A percentile compares a stretch with the other conserved stretches of the same genome.
Evolutionary conservation across 169 alveolate species (phyloP).

Genomic region (Cryptosporidium canis): DNA sequence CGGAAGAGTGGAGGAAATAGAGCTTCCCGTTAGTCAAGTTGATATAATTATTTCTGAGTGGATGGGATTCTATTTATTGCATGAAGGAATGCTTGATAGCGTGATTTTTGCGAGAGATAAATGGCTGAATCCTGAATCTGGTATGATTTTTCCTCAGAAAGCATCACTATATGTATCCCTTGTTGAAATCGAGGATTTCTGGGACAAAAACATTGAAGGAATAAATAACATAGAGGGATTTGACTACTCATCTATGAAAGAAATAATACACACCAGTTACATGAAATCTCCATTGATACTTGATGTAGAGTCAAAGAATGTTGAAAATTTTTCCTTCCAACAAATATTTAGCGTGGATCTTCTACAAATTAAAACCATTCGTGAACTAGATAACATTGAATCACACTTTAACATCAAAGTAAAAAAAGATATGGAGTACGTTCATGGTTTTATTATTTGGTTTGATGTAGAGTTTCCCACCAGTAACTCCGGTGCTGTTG

Average conservation of each 20-base stretch:
- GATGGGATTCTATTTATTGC: slow-evolving; percentile 88
- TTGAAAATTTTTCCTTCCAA: slow-evolving; percentile 8
- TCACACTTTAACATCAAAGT: neutral
- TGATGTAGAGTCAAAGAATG: slow-evolving; percentile 20
- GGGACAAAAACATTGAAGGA: slow-evolving; percentile 58
- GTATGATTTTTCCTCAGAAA: slow-evolving; percentile 54
- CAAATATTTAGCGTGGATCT: slow-evolving; percentile 9
- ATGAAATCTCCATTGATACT: slow-evolving; percentile 35
- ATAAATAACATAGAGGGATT: slow-evolving; percentile 38
- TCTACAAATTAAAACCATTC: neutral
- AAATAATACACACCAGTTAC: slow-evolving; percentile 8
- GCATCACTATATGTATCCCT: slow-evolving; percentile 56
- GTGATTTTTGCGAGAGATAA: slow-evolving; percentile 86
- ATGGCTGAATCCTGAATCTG: slow-evolving; percentile 77
- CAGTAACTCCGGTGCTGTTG: neutral
- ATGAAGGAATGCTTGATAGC: slow-evolving; percentile 89
- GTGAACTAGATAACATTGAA: slow-evolving; percentile 17
- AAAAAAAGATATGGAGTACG: slow-evolving; percentile 35
- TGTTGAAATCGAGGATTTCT: slow-evolving; percentile 60
- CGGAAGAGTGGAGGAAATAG: slow-evolving; percentile 83
- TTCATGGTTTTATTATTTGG: slow-evolving; percentile 64
- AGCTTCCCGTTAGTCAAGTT: slow-evolving; percentile 74
- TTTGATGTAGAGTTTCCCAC: slow-evolving; percentile 72
- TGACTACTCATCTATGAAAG: slow-evolving; percentile 39
- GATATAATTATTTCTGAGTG: slow-evolving; percentile 88